Base-by-base conservation (phyloP, 2,329 filamentous ascomycete genomes). In the Simplicillium sp. region DNA sequence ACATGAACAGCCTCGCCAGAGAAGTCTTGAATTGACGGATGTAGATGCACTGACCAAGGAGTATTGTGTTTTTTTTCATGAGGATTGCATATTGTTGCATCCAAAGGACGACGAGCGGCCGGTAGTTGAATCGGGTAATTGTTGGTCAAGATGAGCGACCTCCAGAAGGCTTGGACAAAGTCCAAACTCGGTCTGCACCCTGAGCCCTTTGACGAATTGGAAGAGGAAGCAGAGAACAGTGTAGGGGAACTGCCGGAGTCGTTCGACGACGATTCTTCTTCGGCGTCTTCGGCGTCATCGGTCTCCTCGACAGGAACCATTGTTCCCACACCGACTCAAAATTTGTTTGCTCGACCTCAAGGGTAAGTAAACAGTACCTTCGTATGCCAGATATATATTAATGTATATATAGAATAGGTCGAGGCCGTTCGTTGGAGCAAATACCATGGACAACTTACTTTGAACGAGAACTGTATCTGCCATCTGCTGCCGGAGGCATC, bases 261-360 rank as follows among this genome's bases (percentile, higher is more conserved):
- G 39, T 56, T 61, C 34, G 70, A 67, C 39, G 75, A 86, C 51
- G 82, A 85, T 57, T 84, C 80, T 12, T 85, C 80, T 1, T 83
- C 79, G 8, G 77, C 85, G 12, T 94, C 84, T 4, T 56, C 54
- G 2, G 54, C 55, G 11, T 55, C 63, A 0, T 95, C 88, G n/a
- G 82, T 87, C 31, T 94, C 89, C 3, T 96, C 89, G 2, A 87
- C 88, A 3, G 88, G 89, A 18, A 97, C 90, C n/a, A 75, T 97
- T 46, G 82, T 87, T 47, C 87, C 89, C 1, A 85, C 84, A 4
- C 76, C 78, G 7, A 82, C 76, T 49, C 77, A 82, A 50, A 82
- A 81, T 46, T 67, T 88, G 33, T 87, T 88, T 64, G 82, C 82
- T 43, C 73, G 82, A 49, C 78, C 81, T 36, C 72, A 75, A 63